A percentile compares a stretch with the other conserved stretches of the same genome.
These are phyloP conservation scores for Linum lewisii DNA, from an alignment of 345 rosid genomes.

Conservation along the genomic window DNA sequence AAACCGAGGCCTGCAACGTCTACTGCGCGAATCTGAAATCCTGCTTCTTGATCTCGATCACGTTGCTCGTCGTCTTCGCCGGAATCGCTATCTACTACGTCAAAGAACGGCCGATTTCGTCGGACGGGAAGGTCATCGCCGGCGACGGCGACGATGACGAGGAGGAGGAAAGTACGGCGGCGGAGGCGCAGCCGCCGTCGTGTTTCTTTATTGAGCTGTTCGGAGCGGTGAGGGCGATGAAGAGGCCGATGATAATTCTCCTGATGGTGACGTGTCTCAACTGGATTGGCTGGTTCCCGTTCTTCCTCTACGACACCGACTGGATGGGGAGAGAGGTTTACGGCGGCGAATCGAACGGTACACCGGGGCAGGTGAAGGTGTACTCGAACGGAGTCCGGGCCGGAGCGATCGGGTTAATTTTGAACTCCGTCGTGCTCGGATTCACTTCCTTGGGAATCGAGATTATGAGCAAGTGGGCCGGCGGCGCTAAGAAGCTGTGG, in stretches of 20 bases:
- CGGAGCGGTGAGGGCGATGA: not conserved
- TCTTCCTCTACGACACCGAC: slow-evolving; percentile 4
- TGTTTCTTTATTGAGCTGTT: not conserved
- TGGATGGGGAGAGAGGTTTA: slow-evolving; percentile 1
- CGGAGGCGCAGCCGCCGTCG: too few species aligned
- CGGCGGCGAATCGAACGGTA: not conserved
- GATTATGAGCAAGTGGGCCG: not conserved
- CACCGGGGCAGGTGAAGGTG: not conserved
- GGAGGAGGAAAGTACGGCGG: not conserved
- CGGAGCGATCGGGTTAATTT: not conserved
- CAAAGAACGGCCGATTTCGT: not conserved
- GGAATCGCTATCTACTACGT: not conserved
- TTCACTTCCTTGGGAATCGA: not conserved
- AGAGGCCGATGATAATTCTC: slow-evolving; percentile 3
- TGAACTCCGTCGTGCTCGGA: slow-evolving; percentile 1
- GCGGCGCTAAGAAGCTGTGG: not conserved
- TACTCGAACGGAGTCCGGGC: not conserved
- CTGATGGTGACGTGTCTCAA: not conserved
- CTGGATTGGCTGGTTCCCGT: slow-evolving; percentile 1
- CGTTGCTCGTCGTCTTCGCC: not conserved
- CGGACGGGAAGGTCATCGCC: not conserved
- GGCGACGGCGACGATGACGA: not conserved
- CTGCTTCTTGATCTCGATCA: slow-evolving; percentile 3
- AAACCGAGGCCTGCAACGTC: slow-evolving; percentile 9
- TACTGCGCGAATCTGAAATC: not conserved